Percentiles rank a stretch among this genome's conserved stretches.
phyloP scores from a whole-genome alignment of 257 asterid genomes.

The Galeopsis tetrahit region DNA sequence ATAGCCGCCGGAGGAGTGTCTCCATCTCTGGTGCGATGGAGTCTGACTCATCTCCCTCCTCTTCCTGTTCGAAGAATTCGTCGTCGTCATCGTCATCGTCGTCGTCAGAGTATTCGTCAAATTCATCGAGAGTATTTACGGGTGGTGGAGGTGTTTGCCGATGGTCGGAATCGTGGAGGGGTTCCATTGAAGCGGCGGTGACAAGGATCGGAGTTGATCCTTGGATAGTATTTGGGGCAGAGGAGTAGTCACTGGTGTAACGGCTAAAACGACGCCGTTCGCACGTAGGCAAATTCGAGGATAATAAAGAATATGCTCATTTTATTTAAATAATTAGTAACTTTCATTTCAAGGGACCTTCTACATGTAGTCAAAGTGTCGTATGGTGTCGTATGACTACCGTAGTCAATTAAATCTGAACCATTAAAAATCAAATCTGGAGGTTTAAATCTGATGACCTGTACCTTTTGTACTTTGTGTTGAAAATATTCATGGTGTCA shows the following conservation, averaged over 20 bases:
- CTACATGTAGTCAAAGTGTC: too few relatives aligned
- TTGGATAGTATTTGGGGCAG: not conserved
- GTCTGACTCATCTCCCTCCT: conserved; percentile 39
- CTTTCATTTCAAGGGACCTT: too few relatives aligned
- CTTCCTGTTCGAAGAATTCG: conserved; percentile 47
- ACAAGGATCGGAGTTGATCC: conserved; percentile 5
- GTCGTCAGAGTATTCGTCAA: conserved; percentile 42
- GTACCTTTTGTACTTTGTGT: too few relatives aligned
- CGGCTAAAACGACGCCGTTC: conserved; percentile 27
- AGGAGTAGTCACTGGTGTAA: conserved; percentile 4
- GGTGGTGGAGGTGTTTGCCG: conserved; percentile 16
- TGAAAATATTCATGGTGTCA: too few relatives aligned
- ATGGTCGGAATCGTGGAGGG: conserved; percentile 29
- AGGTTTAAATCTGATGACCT: too few relatives aligned
- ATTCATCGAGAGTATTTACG: conserved; percentile 28
- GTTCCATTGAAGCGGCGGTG: conserved; percentile 38
- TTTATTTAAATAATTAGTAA: too few relatives aligned
- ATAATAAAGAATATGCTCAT: too few relatives aligned
- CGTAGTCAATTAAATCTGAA: too few relatives aligned
- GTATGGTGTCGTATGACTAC: too few relatives aligned
- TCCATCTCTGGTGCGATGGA: conserved; percentile 51
- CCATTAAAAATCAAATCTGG: too few relatives aligned
- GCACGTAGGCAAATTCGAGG: not conserved
- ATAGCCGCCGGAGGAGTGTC: conserved; percentile 56
- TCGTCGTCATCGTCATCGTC: conserved; percentile 42